Evolutionary conservation across 192 early-diverging fungal species (phyloP), one percentile per base, ranked within the genome.

Genomic region (Allomyces arbusculus): DNA sequence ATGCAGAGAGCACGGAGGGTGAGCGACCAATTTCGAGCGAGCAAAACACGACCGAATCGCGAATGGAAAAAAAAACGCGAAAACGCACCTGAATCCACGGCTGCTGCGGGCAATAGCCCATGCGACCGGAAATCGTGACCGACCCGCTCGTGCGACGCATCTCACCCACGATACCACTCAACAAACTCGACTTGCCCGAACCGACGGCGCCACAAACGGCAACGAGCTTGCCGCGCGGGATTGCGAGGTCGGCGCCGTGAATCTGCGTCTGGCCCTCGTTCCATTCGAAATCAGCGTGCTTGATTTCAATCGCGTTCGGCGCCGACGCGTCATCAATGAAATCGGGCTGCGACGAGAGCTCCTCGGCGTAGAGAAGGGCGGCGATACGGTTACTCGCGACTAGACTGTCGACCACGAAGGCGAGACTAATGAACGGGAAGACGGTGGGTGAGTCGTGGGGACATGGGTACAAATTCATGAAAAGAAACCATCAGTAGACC

Each of bases 141-240:
- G 68, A 64, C 3, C 90, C 90, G 14, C 62, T 43, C 1, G 70
- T 69, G 64, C 79, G 78, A 65, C 78, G 84, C 77, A 90, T 86
- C 66, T 94, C 91, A 19, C 92, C 89, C 24, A 92, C 79, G 63
- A 96, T 75, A 10, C 89, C 85, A 65, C 84, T 80, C 1, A 96
- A 72, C 24, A 96, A 73, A 1, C 89, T 86, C 0, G 87, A 88
- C 24, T 45, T 25, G 26, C 33, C 44, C 16, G 24, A 45, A 55
- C 24, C 23, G 16, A 66, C 23, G 5, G 24, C 65, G 19, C 28
- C 26, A 14, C 16, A 14, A 14, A 26, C 14, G 33, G 61, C 28
- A 5, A 24, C 9, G 61, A 62, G 26, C 23, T 28, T 33, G 65
- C 24, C 44, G 14, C 23, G 12, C 55, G 24, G 65, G 43, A 58